Evolutionary conservation across 148 eudicot species (phyloP), one percentile per base, ranked within the genome.

Genomic region (Rhododendron williamsianum): DNA sequence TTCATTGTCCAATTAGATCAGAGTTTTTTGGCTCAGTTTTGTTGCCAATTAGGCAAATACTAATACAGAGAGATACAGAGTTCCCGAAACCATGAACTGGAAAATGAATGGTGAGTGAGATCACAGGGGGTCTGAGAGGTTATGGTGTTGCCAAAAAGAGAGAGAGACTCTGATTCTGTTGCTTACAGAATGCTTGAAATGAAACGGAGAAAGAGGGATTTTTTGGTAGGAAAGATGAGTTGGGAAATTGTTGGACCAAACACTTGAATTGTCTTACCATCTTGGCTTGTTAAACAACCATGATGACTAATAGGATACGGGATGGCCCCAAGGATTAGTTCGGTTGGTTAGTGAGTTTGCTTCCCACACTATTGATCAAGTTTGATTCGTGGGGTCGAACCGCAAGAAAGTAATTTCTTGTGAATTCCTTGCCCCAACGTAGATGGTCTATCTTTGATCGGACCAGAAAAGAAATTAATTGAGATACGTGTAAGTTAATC

Each of bases 371-470:
- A 9, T 49, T 9, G 19, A 52, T 52, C 56, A 12, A 4, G 19
- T 52, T 52, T 0, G 4, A 12, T 52, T 52, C 0, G 18, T 52
- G 4, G 4, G 56, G 1, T 12, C 16, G 2, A 52, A 52, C 4
- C 4, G 0, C 11, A 52, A 52, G 16, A 12, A 52, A 12, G 4
- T 52, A 52, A 52, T 52, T 12, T 12, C 1, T 54, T 16, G 2
- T 54, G 5, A 54, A 54, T 4, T 3, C 7, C 0, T 52, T 0
- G 1, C 4, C 4, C 0, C 1, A 0, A 5, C 1, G 0, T 52
- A 19, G 4, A 13, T 52, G 18, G 0, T 0, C 1, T 52, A 0
- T 54, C 6, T 54, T 54, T 4, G 1, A 54, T 18, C 0, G 21
- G 6, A 54, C 0, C 23, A 0, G 1, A 4, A 1, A 54, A 0